A percentile compares a stretch with the other conserved stretches of the same genome.
These are phyloP conservation scores for Monosporascus sp. DNA, from an alignment of 2,329 filamentous ascomycete species.

Conservation along the genomic window DNA sequence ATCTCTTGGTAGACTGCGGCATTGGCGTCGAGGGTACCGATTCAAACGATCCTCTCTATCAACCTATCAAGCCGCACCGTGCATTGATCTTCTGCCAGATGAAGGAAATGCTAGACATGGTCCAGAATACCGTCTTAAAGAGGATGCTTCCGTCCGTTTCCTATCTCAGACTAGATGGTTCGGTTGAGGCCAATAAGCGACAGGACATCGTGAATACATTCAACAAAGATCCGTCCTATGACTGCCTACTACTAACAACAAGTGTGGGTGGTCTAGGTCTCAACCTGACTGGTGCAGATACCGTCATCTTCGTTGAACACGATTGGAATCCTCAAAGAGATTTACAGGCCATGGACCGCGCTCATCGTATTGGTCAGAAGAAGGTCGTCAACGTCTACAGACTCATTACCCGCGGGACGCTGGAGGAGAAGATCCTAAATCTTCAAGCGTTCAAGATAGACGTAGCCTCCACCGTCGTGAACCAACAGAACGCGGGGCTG, in stretches of 20 bases:
- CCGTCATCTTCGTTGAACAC: conserved; percentile 98
- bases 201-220: conserved; percentile 99
- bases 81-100: conserved; percentile 98
- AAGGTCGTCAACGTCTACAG: conserved; percentile 99
- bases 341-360: conserved; percentile 97
- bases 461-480: conserved; percentile 94
- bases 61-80: conserved; percentile 91
- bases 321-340: conserved; percentile 99
- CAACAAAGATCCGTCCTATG: conserved; percentile 95
- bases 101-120: conserved; percentile 99
- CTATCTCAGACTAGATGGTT: conserved; percentile 88
- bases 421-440: conserved; percentile 97
- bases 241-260: conserved; percentile 88
- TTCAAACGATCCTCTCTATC: conserved; percentile 53
- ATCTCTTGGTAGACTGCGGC: conserved; percentile 95
- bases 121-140: conserved; percentile 87
- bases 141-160: conserved; percentile 89
- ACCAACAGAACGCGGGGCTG: conserved; percentile 94
- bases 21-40: conserved; percentile 74
- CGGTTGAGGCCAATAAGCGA: conserved; percentile 85
- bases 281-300: conserved; percentile 94
- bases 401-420: conserved; percentile 86
- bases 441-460: conserved; percentile 99
- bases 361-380: conserved; percentile 97
- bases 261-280: conserved; percentile 91